Evolutionary conservation across 2,329 filamentous ascomycete genomes (phyloP).

Genomic region (Macrophomina tecta): DNA sequence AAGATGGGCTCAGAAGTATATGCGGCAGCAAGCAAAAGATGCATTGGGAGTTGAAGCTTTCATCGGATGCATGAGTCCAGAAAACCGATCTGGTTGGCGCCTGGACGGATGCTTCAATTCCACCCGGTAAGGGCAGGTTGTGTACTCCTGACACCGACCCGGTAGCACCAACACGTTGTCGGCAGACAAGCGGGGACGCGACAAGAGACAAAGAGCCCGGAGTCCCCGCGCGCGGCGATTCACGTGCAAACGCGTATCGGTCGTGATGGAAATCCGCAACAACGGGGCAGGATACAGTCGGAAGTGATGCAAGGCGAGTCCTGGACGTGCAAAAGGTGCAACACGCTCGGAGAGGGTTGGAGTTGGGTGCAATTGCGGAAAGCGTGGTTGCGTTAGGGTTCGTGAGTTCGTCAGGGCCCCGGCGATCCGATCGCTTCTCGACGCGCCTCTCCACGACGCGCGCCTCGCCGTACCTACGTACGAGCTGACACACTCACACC

Average conservation of each 20-base stretch:
- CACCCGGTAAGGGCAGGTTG: too few species aligned
- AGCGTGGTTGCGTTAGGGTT: neutral
- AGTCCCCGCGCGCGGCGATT: conserved; percentile 3
- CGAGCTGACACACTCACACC: neutral
- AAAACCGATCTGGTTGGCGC: too few species aligned
- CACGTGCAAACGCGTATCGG: conserved; percentile 14
- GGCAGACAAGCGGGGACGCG: neutral
- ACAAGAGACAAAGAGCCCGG: neutral
- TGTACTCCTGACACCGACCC: neutral
- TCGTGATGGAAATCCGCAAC: neutral
- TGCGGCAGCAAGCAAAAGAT: too few species aligned
- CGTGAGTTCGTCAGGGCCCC: conserved; percentile 10
- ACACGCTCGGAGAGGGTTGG: neutral
- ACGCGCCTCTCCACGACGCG: conserved; percentile 19
- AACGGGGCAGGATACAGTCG: neutral
- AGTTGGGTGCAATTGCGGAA: neutral
- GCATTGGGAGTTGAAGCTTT: too few species aligned
- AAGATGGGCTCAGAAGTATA: too few species aligned
- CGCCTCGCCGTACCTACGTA: conserved; percentile 12
- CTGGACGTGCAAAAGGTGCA: neutral
- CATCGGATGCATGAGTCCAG: too few species aligned
- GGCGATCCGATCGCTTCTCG: conserved; percentile 1
- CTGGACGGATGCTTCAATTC: too few species aligned
- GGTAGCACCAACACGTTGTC: neutral
- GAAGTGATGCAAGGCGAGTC: neutral